Evolutionary conservation across 441 rosid species (phyloP).

Genomic region (Kokia cookei): DNA sequence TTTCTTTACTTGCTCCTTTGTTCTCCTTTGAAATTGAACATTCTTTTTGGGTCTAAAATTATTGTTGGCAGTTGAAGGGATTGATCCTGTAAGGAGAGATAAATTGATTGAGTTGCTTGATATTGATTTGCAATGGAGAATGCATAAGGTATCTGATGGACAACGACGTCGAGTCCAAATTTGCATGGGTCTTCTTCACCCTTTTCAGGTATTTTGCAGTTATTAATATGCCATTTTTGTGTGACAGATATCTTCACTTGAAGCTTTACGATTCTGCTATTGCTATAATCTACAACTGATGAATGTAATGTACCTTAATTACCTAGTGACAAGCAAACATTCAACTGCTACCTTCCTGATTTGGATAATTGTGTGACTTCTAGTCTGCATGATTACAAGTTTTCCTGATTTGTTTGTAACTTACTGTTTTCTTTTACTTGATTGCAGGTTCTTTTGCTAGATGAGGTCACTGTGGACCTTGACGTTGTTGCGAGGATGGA

Average conservation of each 20-base stretch:
- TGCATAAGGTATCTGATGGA: constrained; percentile 78
- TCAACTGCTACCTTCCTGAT: not conserved
- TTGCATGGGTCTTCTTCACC: constrained; percentile 78
- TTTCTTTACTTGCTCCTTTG: not conserved
- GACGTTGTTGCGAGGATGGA: constrained; percentile 76
- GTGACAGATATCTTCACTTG: not conserved
- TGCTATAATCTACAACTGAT: not conserved
- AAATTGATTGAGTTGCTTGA: constrained; percentile 70
- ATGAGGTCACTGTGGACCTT: constrained; percentile 71
- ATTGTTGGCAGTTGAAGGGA: constrained; percentile 54
- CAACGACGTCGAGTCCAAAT: constrained; percentile 76
- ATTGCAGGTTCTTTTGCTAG: constrained; percentile 59
- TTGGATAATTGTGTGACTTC: not conserved
- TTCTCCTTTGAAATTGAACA: constrained; percentile 6
- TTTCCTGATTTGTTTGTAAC: not conserved
- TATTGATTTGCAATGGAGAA: constrained; percentile 68
- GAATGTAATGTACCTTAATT: not conserved
- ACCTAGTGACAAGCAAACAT: not conserved
- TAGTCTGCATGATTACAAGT: not conserved
- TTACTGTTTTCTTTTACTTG: not conserved
- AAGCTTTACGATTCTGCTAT: not conserved
- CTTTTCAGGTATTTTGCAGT: constrained; percentile 44
- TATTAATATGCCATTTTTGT: not conserved
- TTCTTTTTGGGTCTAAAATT: not conserved
- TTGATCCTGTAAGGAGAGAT: constrained; percentile 68